Base-by-base conservation (phyloP, 345 rosid genomes). In the Arabis hirsuta region DNA sequence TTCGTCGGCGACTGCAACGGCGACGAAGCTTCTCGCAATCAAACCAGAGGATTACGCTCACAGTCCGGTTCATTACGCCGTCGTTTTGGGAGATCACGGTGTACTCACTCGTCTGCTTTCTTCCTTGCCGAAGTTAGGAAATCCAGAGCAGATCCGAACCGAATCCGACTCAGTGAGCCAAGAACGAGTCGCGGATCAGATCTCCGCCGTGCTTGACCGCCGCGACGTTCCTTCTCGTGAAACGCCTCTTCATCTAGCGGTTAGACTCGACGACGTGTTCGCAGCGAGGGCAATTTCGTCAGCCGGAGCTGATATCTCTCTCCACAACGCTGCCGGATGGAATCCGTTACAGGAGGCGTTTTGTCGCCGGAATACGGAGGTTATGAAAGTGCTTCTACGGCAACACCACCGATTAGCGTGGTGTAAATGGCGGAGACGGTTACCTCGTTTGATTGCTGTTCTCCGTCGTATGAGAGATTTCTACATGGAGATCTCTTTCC, bases 381-480 rank as follows among this genome's bases (percentile, higher is more conserved):
- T 95, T 31, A 84, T 90, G 38, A 55, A 84, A 63, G 71, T 88
- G 14, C 85, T 92, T 7, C 71, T 92, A 1, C 81, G 86, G 22
- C 87, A 81, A 32, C 97, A 88, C 65, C 98, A 95, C 69, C 89
- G 88, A 22, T 79, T 93, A 31, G 96, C 98, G 9, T 95, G 99
- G 99, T 78, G 80, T 12, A 95, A 90, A 85, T 95, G 96, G 96
- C 91, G 98, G 55, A 86, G 97, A 50, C 82, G 98, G 9, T 76
- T 95, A 5, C 99, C 99, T 1, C 87, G 98, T 12, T 76, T 90
- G 19, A 86, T 87, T 7, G 91, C 86, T 19, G 96, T 76, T 19
- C 86, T 95, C n/a, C 96, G 88, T 48, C 80, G 97, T 16, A 95
- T 95, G 99, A 79, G 98, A n/a, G 99, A 95, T 82, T 95, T 95